Evolutionary conservation across 1,284 basidiomycete genomes (phyloP).

Genomic region (Ustilago trichophora): DNA sequence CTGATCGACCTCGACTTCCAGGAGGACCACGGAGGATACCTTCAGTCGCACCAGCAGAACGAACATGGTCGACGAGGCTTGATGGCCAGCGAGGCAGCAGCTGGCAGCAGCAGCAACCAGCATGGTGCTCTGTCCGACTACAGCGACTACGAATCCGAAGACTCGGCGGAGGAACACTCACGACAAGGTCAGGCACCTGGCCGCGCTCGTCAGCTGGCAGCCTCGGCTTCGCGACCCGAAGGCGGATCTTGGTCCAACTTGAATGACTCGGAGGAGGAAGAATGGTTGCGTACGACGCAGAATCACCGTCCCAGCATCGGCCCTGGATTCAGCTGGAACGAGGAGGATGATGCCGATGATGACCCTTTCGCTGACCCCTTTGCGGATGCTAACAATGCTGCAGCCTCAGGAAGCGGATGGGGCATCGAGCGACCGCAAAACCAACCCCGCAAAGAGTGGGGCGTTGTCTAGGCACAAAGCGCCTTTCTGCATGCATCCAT

Average conservation of each 20-base stretch:
- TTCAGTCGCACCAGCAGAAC: conserved; percentile 67
- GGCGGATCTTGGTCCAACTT: conserved; percentile 42
- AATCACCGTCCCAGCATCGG: conserved; percentile 48
- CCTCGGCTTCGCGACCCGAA: conserved; percentile 24
- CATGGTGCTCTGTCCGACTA: conserved; percentile 48
- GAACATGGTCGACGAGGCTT: conserved; percentile 34
- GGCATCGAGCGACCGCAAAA: conserved; percentile 45
- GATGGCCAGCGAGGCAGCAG: conserved; percentile 32
- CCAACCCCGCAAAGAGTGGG: conserved; percentile 46
- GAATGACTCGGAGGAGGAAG: conserved; percentile 47
- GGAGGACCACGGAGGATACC: conserved; percentile 68
- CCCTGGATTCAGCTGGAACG: conserved; percentile 54
- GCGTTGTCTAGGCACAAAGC: conserved; percentile 40
- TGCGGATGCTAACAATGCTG: conserved; percentile 71
- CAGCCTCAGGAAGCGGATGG: conserved; percentile 63
- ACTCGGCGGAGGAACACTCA: conserved; percentile 36
- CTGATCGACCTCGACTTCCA: conserved; percentile 75
- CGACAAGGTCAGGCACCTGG: conserved; percentile 18
- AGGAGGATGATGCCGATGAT: conserved; percentile 67
- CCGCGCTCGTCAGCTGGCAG: conserved; percentile 25
- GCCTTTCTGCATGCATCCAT: too few relatives aligned
- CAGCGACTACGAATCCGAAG: conserved; percentile 53
- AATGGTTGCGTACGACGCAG: conserved; percentile 47
- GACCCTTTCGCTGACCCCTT: conserved; percentile 88
- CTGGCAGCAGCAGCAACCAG: conserved; percentile 26